A percentile compares a stretch with the other conserved stretches of the same genome.
These are phyloP conservation scores for Leccinum olivaceopallidum DNA, from an alignment of 768 basidiomycete genomes.

Conservation along the genomic window DNA sequence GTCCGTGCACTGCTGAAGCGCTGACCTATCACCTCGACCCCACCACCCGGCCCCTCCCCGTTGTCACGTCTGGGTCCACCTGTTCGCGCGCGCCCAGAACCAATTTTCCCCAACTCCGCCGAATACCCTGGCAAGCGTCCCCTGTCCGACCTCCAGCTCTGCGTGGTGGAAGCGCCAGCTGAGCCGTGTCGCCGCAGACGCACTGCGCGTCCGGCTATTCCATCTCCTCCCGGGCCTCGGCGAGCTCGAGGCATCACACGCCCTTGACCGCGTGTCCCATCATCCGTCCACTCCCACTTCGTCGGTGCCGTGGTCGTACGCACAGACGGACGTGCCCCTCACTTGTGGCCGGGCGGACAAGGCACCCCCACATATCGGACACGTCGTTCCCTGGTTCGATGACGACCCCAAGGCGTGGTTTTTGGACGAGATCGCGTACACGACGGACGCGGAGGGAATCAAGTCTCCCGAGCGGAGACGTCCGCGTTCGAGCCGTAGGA, in stretches of 20 bases:
- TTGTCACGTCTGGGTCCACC: constrained; percentile 73
- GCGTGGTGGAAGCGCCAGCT: constrained; percentile 92
- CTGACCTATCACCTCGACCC: constrained; percentile 64
- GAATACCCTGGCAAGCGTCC: constrained; percentile 70
- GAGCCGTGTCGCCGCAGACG: constrained; percentile 41
- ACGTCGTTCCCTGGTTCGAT: constrained; percentile 87
- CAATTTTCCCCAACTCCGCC: constrained; percentile 91
- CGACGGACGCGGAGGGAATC: constrained; percentile 56
- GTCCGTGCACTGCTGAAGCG: constrained; percentile 51
- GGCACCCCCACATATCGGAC: constrained; percentile 50
- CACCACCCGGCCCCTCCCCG: constrained; percentile 55
- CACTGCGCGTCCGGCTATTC: constrained; percentile 37
- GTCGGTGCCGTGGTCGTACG: constrained; percentile 58
- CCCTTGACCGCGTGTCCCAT: constrained; percentile 43
- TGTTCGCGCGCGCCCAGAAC: constrained; percentile 87
- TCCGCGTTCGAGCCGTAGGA: constrained; percentile 33
- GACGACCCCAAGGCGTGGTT: constrained; percentile 97
- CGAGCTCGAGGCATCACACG: constrained; percentile 63
- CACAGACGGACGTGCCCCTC: constrained; percentile 41
- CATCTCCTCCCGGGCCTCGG: constrained; percentile 73
- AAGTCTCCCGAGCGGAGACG: constrained; percentile 66
- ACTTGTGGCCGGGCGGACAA: constrained; percentile 38
- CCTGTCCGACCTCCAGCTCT: constrained; percentile 75
- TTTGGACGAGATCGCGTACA: constrained; percentile 85
- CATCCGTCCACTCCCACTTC: constrained; percentile 15